Evolutionary conservation across 2,329 filamentous ascomycete species (phyloP).

Genomic region (Tolypocladium inflatum): DNA sequence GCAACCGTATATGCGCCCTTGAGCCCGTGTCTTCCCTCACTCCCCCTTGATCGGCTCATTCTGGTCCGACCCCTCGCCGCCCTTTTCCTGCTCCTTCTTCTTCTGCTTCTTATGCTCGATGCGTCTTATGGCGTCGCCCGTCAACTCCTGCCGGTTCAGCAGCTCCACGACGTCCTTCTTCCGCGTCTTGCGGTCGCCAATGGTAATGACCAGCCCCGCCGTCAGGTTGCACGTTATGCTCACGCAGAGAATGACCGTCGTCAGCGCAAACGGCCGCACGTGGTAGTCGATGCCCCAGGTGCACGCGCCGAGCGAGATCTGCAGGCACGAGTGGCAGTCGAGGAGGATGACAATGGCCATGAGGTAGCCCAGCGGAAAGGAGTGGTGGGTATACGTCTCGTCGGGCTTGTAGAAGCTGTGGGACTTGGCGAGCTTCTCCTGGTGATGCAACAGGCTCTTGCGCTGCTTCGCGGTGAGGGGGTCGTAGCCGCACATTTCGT

Average conservation of each 20-base stretch:
- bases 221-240: conserved; percentile 71
- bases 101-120: conserved; percentile 19
- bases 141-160: conserved; percentile 68
- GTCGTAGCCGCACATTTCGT: conserved; percentile 39
- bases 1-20: not conserved
- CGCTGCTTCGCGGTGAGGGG: conserved; percentile 60
- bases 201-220: conserved; percentile 65
- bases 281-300: conserved; percentile 74
- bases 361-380: conserved; percentile 66
- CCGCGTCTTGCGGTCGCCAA: conserved; percentile 66
- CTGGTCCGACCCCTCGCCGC: not conserved
- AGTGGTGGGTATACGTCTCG: conserved; percentile 72
- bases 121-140: conserved; percentile 44
- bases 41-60: not conserved
- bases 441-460: conserved; percentile 62
- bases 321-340: conserved; percentile 70
- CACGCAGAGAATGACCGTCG: conserved; percentile 71
- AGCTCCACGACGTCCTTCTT: conserved; percentile 81
- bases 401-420: conserved; percentile 88
- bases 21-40: not conserved
- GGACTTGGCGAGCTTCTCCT: conserved; percentile 69
- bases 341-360: conserved; percentile 70
- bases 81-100: not conserved
- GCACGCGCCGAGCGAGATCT: conserved; percentile 67
- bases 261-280: conserved; percentile 59